Percentiles rank a stretch among this genome's conserved stretches.
Conservation (phyloP, 2,329 filamentous ascomycete species). For the Beauveria sp. region DNA sequence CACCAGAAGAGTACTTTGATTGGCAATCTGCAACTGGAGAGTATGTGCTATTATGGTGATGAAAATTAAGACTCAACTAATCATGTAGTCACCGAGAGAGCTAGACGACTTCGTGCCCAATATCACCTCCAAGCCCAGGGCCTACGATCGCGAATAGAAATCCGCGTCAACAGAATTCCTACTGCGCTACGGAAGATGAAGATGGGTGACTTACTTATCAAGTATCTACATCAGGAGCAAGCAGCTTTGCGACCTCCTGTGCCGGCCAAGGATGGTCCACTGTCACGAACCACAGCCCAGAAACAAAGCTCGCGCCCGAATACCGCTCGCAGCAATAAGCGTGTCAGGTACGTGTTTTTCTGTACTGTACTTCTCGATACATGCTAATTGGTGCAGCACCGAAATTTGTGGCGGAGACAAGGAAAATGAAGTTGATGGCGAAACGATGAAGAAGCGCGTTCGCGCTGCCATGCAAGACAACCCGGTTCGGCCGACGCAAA, state of each 20-base stretch:
- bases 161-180: constrained; percentile 89
- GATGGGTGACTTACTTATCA: constrained; percentile 68
- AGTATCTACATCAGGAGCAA: constrained; percentile 38
- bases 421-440: constrained; percentile 59
- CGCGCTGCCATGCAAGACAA: constrained; percentile 37
- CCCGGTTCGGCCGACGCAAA: constrained; percentile 40
- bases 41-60: constrained; percentile 40
- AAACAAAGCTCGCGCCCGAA: constrained; percentile 16
- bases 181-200: constrained; percentile 67
- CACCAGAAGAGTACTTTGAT: constrained; percentile 80
- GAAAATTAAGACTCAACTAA: constrained; percentile 12
- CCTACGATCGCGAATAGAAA: constrained; percentile 77
- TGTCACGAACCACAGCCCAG: constrained; percentile 18
- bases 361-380: constrained; percentile 17
- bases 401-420: constrained; percentile 60
- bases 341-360: constrained; percentile 39
- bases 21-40: constrained; percentile 82
- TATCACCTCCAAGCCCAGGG: constrained; percentile 84
- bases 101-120: constrained; percentile 78
- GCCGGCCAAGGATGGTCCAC: constrained; percentile 39
- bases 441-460: constrained; percentile 63
- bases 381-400: constrained; percentile 39
- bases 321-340: constrained; percentile 33
- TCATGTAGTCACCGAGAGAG: constrained; percentile 69
- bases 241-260: constrained; percentile 33